A percentile compares a stretch with the other conserved stretches of the same genome.
Evolutionary conservation across 1,284 basidiomycete species (phyloP).

Genomic region (Baeospora myosura): DNA sequence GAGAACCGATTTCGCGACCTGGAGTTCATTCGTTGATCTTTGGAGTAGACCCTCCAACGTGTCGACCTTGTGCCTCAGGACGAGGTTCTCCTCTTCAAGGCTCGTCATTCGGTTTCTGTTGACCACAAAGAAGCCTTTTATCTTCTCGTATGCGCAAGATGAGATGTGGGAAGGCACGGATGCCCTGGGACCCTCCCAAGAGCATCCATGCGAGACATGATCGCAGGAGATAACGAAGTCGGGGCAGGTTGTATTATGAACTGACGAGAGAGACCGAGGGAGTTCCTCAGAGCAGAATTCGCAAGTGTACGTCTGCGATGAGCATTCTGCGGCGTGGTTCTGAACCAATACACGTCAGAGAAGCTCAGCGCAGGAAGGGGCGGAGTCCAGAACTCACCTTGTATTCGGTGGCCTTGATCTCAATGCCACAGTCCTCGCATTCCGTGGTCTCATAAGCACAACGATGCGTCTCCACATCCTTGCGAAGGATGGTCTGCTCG

Average conservation of each 20-base stretch:
- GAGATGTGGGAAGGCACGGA: conserved; percentile 36
- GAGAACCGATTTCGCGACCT: conserved; percentile 39
- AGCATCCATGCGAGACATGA: conserved; percentile 48
- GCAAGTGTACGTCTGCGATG: conserved; percentile 27
- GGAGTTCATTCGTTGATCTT: conserved; percentile 44
- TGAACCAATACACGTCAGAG: conserved; percentile 11
- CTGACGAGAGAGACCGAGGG: conserved; percentile 23
- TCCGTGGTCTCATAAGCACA: conserved; percentile 28
- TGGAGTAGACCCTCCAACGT: conserved; percentile 46
- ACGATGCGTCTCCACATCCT: conserved; percentile 34
- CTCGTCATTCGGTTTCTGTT: conserved; percentile 36
- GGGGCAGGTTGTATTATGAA: conserved; percentile 33
- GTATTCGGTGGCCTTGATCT: conserved; percentile 26
- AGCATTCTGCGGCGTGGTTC: conserved; percentile 32
- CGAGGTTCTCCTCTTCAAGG: conserved; percentile 53
- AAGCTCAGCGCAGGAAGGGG: not conserved
- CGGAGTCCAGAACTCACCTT: conserved; percentile 21
- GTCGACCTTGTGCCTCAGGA: conserved; percentile 46
- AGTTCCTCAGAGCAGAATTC: conserved; percentile 31
- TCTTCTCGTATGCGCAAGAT: conserved; percentile 53
- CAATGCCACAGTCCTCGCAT: conserved; percentile 30
- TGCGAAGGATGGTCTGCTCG: conserved; percentile 34
- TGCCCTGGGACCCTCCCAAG: conserved; percentile 41
- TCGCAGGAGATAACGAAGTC: conserved; percentile 36
- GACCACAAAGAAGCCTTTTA: conserved; percentile 52